These are phyloP conservation scores for Suhomyces chickasaworum DNA, from an alignment of 1,139 yeast genomes.

Conservation along the genomic window DNA sequence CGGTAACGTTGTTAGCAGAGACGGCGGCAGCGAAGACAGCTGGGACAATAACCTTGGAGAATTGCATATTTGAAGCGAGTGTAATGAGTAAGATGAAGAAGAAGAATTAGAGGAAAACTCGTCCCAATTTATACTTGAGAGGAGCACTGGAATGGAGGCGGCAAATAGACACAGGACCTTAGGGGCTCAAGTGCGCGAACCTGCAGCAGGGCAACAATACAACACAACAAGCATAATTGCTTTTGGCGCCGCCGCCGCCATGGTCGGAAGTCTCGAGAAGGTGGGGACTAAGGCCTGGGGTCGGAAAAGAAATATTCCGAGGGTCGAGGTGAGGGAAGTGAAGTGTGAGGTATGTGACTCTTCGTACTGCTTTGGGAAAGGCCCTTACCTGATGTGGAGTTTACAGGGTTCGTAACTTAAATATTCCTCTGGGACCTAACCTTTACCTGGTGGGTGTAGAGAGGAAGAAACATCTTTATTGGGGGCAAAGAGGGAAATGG, in stretches of 20 bases:
- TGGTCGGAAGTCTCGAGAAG: not conserved
- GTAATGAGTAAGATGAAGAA: constrained; percentile 17
- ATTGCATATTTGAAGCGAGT: constrained; percentile 41
- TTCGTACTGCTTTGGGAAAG: not conserved
- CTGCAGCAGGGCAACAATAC: constrained; percentile 1
- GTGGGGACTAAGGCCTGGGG: not conserved
- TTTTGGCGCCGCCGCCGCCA: not conserved
- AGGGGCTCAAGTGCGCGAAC: not conserved
- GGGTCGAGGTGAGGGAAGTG: too few species aligned
- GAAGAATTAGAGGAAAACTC: constrained; percentile 4
- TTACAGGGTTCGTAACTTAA: not conserved
- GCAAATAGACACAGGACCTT: not conserved
- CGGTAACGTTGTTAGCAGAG: constrained; percentile 45
- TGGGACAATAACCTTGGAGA: constrained; percentile 42
- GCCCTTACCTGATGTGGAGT: not conserved
- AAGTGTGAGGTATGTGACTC: not conserved
- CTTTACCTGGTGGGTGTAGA: not conserved
- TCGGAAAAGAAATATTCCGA: not conserved
- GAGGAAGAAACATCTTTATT: not conserved
- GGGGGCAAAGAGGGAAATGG: too few species aligned
- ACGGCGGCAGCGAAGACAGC: constrained; percentile 43
- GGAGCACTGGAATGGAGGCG: constrained; percentile 1
- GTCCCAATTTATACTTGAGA: constrained; percentile 12
- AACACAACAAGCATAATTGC: not conserved
- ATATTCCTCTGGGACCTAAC: not conserved